These are phyloP conservation scores for Sonneratia alba DNA, from an alignment of 345 rosid genomes.

Conservation along the genomic window DNA sequence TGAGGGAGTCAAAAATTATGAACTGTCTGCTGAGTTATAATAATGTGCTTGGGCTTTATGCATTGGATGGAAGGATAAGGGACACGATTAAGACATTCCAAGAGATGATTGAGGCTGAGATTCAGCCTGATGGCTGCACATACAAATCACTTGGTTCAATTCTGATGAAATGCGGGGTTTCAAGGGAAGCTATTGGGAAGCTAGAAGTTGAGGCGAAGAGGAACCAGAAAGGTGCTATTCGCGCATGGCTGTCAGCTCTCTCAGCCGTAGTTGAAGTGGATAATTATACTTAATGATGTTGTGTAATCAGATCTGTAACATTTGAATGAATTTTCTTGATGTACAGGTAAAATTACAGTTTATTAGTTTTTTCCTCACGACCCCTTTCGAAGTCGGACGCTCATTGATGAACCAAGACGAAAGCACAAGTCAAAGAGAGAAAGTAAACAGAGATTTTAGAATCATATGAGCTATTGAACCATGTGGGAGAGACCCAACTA, in stretches of 20 bases:
- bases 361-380: background rate
- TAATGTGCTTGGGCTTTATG: slow-evolving; percentile 50
- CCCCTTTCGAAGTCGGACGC: background rate
- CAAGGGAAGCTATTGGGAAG: slow-evolving; percentile 46
- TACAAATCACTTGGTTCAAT: slow-evolving; percentile 57
- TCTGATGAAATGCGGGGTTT: slow-evolving; percentile 55
- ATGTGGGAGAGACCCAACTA: too few relatives aligned
- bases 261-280: slow-evolving; percentile 31
- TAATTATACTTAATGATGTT: background rate
- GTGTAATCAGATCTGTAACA: background rate
- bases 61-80: slow-evolving; percentile 60
- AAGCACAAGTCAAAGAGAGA: too few relatives aligned
- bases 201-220: slow-evolving; percentile 39
- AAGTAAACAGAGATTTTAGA: too few relatives aligned
- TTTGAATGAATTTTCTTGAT: background rate
- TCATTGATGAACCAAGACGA: too few relatives aligned
- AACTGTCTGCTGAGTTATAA: slow-evolving; percentile 61
- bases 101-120: slow-evolving; percentile 55
- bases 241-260: slow-evolving; percentile 46
- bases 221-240: slow-evolving; percentile 39
- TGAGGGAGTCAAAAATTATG: slow-evolving; percentile 52
- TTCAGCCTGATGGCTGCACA: slow-evolving; percentile 46
- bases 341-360: background rate
- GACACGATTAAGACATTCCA: slow-evolving; percentile 49
- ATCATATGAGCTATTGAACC: too few relatives aligned